Percentiles rank a stretch among this genome's conserved stretches.
Conservation (phyloP, 768 basidiomycete species). For the Mycena galopus region DNA sequence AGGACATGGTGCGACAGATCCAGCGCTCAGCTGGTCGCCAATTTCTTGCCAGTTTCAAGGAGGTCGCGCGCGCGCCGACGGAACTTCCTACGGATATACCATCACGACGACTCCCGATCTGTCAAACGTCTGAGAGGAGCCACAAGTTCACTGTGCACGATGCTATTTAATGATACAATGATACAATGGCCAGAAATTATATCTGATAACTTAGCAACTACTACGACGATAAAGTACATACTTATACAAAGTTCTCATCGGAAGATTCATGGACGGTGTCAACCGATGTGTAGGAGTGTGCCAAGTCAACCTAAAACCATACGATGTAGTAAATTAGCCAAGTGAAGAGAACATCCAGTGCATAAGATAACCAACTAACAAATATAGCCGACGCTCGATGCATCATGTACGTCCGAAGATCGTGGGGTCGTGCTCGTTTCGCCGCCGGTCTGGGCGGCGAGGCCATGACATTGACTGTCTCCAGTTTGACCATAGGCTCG, state of each 20-base stretch:
- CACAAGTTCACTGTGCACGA: not conserved
- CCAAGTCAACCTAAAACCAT: conserved; percentile 23
- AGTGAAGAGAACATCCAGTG: not conserved
- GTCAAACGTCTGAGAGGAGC: not conserved
- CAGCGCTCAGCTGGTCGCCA: not conserved
- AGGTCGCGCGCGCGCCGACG: not conserved
- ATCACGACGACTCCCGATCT: not conserved
- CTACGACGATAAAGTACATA: not conserved
- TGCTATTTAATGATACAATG: conserved; percentile 15
- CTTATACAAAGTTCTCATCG: conserved; percentile 29
- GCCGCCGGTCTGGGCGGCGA: not conserved
- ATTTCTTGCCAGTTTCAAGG: not conserved
- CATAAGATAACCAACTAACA: conserved; percentile 1
- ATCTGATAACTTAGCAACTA: conserved; percentile 27
- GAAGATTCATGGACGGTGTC: conserved; percentile 29
- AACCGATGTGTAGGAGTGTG: conserved; percentile 24
- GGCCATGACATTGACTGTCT: not conserved
- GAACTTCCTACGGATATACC: not conserved
- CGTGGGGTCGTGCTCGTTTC: conserved; percentile 14
- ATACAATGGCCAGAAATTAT: conserved; percentile 3
- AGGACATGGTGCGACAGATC: too few species aligned
- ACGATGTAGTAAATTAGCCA: not conserved
- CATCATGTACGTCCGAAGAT: conserved; percentile 32
- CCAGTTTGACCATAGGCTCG: conserved; percentile 30
- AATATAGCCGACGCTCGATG: conserved; percentile 31